Conservation (phyloP, 768 basidiomycete species). For the Amyloporia xantha region DNA sequence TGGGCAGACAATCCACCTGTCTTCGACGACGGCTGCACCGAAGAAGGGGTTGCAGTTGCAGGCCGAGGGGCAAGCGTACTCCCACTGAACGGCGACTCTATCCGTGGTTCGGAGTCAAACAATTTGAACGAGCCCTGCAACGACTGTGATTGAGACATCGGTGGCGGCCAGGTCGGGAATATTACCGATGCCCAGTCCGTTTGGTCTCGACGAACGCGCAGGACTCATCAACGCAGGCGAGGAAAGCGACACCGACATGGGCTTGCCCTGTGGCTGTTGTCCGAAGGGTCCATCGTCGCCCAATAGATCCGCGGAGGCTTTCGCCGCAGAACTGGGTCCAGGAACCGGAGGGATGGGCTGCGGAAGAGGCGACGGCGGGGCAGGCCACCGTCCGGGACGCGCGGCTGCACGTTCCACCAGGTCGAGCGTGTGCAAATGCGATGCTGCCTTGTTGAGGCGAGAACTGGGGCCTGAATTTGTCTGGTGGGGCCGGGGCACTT, state of each 20-base stretch:
- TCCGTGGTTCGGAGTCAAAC: no score
- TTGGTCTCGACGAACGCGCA: neutral
- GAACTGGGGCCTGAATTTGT: neutral
- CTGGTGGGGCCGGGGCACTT: neutral
- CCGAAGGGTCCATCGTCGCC: constrained; percentile 18
- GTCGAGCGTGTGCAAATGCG: constrained; percentile 51
- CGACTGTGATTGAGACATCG: constrained; percentile 14
- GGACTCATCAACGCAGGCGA: neutral
- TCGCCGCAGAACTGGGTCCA: constrained; percentile 7
- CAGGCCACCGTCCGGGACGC: constrained; percentile 37
- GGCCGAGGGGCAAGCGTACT: constrained; percentile 5
- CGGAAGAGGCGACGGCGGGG: constrained; percentile 41
- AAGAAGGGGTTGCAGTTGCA: constrained; percentile 10
- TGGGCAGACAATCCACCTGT: constrained; percentile 70
- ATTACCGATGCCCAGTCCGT: neutral
- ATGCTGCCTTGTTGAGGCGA: constrained; percentile 27
- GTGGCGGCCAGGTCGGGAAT: constrained; percentile 11
- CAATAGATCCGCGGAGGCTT: constrained; percentile 24
- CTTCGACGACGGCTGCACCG: constrained; percentile 15
- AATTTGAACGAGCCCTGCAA: constrained; percentile 1
- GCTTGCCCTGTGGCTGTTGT: neutral
- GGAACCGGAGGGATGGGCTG: constrained; percentile 29
- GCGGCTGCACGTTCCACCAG: constrained; percentile 53
- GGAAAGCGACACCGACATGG: neutral
- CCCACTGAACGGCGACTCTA: no score